Conservation (phyloP, 495 filamentous ascomycete genomes). For the Ramalina intermedia region DNA sequence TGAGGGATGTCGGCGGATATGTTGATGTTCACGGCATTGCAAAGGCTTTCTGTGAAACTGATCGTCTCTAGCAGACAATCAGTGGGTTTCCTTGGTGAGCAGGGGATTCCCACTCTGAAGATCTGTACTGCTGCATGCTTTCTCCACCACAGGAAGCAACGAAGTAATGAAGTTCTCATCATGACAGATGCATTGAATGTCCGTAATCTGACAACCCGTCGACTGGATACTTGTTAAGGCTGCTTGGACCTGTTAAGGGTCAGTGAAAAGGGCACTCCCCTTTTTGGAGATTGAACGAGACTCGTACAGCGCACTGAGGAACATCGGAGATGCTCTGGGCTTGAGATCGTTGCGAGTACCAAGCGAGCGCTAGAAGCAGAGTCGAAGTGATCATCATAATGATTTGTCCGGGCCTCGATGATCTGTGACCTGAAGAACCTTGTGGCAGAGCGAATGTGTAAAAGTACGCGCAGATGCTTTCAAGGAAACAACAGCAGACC, state of each 20-base stretch:
- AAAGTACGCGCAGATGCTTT: too few relatives aligned
- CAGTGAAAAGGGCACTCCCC: not conserved
- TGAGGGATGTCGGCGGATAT: too few relatives aligned
- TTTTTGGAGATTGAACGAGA: too few relatives aligned
- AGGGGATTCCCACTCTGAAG: not conserved
- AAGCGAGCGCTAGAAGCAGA: too few relatives aligned
- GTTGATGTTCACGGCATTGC: not conserved
- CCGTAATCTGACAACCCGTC: slow-evolving; percentile 3
- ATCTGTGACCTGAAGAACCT: too few relatives aligned
- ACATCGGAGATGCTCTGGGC: not conserved
- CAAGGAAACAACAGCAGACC: too few relatives aligned
- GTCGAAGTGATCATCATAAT: too few relatives aligned
- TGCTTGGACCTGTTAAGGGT: not conserved
- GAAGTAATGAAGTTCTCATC: slow-evolving; percentile 4
- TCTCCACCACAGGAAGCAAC: slow-evolving; percentile 2
- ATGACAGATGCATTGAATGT: slow-evolving; percentile 7
- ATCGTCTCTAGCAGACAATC: not conserved
- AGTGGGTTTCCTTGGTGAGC: too few relatives aligned
- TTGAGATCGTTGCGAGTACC: too few relatives aligned
- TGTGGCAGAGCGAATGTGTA: too few relatives aligned
- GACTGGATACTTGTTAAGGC: slow-evolving; percentile 1
- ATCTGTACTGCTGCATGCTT: slow-evolving; percentile 1
- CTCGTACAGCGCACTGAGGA: slow-evolving; percentile 4
- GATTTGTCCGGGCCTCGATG: too few relatives aligned
- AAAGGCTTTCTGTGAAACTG: not conserved